These are phyloP conservation scores for Gossypium ekmanianum DNA, from an alignment of 345 rosid species.

Conservation along the genomic window DNA sequence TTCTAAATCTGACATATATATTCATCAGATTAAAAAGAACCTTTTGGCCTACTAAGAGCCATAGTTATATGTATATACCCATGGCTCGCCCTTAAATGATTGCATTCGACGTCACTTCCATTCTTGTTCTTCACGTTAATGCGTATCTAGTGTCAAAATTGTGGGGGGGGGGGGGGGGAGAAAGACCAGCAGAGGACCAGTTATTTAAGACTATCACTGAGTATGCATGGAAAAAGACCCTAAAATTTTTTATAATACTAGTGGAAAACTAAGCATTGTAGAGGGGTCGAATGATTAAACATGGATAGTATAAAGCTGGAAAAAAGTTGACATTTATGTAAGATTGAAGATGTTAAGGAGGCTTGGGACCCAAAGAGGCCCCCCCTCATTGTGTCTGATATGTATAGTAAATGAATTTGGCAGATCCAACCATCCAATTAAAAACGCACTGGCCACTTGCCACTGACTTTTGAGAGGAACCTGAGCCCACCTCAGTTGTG, in stretches of 20 bases:
- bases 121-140: background rate
- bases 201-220: background rate
- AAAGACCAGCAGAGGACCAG: background rate
- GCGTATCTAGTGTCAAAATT: background rate
- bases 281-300: background rate
- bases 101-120: background rate
- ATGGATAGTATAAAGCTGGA: background rate
- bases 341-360: slow-evolving; percentile 10
- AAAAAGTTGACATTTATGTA: slow-evolving; percentile 16
- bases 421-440: slow-evolving; percentile 1
- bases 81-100: background rate
- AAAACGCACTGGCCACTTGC: background rate
- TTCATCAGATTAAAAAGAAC: background rate
- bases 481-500: background rate
- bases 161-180: too few relatives aligned
- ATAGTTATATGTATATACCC: background rate
- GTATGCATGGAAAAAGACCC: background rate
- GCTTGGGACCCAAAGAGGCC: slow-evolving; percentile 15
- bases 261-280: background rate
- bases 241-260: background rate
- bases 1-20: slow-evolving; percentile 19
- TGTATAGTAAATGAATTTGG: background rate
- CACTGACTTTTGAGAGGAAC: background rate
- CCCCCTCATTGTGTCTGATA: background rate
- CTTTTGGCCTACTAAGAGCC: background rate